Conservation (phyloP, 2,329 filamentous ascomycete genomes). For the Hymenoscyphus albidus region DNA sequence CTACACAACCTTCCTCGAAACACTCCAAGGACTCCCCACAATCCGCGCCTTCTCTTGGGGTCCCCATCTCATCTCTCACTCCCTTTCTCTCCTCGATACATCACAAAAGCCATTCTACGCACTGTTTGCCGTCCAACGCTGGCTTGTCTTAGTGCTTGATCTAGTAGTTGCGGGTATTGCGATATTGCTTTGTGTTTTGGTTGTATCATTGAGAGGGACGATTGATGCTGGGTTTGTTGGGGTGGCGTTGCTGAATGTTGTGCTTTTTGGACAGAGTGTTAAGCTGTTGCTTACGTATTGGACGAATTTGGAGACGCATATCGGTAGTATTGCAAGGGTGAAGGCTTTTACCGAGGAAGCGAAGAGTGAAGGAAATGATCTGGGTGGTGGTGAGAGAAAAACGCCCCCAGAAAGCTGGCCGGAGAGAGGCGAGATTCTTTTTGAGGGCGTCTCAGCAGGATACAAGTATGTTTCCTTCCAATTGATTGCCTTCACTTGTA, state of each 20-base stretch:
- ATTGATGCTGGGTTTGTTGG: constrained; percentile 13
- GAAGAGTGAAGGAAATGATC: constrained; percentile 35
- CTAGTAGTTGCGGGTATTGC: constrained; percentile 10
- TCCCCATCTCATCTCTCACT: background rate
- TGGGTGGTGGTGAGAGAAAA: constrained; percentile 8
- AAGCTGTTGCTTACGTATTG: constrained; percentile 45
- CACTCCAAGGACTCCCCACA: constrained; percentile 42
- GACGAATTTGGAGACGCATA: constrained; percentile 51
- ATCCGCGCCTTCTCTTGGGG: constrained; percentile 46
- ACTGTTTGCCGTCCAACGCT: constrained; percentile 52
- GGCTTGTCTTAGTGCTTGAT: constrained; percentile 47
- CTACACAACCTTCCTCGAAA: constrained; percentile 47
- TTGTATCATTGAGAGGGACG: background rate
- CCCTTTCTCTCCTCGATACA: constrained; percentile 35
- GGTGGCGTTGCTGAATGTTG: constrained; percentile 39
- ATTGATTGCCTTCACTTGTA: constrained; percentile 22
- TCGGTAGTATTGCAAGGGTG: constrained; percentile 53
- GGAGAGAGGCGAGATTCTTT: background rate
- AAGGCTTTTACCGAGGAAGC: constrained; percentile 48
- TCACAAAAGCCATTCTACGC: constrained; percentile 56
- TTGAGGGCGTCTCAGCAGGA: background rate
- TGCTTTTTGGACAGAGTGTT: constrained; percentile 36
- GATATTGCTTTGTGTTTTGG: constrained; percentile 8
- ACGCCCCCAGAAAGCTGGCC: constrained; percentile 31
- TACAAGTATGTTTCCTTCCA: constrained; percentile 15